Evolutionary conservation across 2,329 filamentous ascomycete genomes (phyloP), one percentile per base, ranked within the genome.

Genomic region (Geosmithia morbida): DNA sequence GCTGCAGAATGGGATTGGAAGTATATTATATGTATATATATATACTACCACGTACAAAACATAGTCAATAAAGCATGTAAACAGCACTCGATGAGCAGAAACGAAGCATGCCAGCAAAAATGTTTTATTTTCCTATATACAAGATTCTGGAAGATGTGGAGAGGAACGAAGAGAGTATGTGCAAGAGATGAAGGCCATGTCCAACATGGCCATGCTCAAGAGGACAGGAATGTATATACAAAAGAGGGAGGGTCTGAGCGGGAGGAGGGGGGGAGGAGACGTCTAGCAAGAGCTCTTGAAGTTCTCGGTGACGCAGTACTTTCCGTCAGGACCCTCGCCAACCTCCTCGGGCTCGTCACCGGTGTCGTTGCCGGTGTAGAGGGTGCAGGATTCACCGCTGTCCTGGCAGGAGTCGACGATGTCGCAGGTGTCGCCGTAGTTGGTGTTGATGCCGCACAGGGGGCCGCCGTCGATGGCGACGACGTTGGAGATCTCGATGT

Each of bases 291-390:
- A 8, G 16, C 10, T 22, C 43, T 40, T 33, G 19, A 33, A 20
- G 30, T 20, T 41, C 30, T 41, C 16, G 14, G 44, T 33, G 10
- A 30, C 45, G 30, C 46, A 48, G 46, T 22, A 48, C 19, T 26
- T 19, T 68, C 46, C 52, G 45, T 66, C 64, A 5, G 62, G 58
- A 0, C 65, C 66, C 0, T 57, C 58, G 2, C 61, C 59, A 26
- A 64, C 61, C 59, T 66, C 61, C 4, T 51, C 22, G 4, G 66
- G 65, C 57, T 68, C 64, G 39, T 53, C 53, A 29, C 60, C 61
- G 10, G 52, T 61, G 42, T 56, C 51, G 48, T 64, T 65, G 41
- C 66, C 66, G n/a, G 55, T 55, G 55, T 62, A 67, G n/a, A 14
- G 33, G 39, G 45, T 39, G 43, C 49, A 51, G 2, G 40, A 37